Evolutionary conservation across 257 asterid genomes (phyloP).

Genomic region (Sherardia arvensis): DNA sequence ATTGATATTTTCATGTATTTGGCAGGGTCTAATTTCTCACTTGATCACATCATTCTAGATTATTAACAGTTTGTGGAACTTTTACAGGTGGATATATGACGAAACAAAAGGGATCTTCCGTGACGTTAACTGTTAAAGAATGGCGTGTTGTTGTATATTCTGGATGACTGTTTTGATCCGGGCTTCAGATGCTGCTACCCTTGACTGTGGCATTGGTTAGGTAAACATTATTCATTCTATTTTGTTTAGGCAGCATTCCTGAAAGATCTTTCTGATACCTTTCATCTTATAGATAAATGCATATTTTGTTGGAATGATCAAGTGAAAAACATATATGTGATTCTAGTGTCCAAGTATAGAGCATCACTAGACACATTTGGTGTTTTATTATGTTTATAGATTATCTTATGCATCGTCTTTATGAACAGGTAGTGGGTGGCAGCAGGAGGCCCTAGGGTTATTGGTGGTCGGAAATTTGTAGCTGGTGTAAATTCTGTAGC

Average conservation of each 20-base stretch:
- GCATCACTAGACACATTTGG: no score
- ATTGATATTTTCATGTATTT: not conserved
- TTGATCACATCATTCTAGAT: not conserved
- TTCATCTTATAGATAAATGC: no score
- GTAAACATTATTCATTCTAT: not conserved
- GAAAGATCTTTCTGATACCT: not conserved
- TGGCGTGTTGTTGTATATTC: conserved; percentile 3
- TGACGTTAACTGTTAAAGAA: conserved; percentile 53
- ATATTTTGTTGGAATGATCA: not conserved
- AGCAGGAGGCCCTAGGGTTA: conserved; percentile 3
- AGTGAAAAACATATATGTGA: not conserved
- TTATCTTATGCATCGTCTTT: not conserved
- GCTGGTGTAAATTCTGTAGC: conserved; percentile 13
- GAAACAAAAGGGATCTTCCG: conserved; percentile 84
- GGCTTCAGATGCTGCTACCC: conserved; percentile 11
- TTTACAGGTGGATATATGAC: conserved; percentile 86
- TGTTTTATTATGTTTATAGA: no score
- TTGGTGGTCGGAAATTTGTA: not conserved
- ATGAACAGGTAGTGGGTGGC: conserved; percentile 15
- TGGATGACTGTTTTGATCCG: conserved; percentile 3
- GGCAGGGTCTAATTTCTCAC: not conserved
- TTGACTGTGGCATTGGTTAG: conserved; percentile 8
- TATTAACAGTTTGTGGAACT: not conserved
- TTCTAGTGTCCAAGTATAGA: not conserved
- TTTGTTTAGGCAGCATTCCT: not conserved